phyloP scores from a whole-genome alignment of 352 stramenopile species.

The Globisporangium lucens region DNA sequence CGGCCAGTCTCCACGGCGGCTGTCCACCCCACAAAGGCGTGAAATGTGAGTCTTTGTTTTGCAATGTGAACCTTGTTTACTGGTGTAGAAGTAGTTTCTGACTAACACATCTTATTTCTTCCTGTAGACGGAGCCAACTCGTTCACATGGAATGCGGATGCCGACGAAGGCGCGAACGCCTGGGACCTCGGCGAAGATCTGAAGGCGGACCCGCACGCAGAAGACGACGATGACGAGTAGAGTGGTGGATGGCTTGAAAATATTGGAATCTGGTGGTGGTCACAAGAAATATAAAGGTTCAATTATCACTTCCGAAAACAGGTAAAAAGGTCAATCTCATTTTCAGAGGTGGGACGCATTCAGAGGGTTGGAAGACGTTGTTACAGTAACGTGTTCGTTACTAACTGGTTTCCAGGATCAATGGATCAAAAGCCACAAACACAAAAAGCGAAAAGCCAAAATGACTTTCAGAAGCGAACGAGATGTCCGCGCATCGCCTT shows the following conservation, averaged over 20 bases:
- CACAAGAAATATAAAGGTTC: too few species aligned
- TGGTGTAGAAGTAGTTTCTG: neutral
- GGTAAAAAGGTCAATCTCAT: too few species aligned
- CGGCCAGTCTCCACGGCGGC: constrained; percentile 57
- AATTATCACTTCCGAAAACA: too few species aligned
- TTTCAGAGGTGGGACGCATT: too few species aligned
- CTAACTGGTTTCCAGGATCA: too few species aligned
- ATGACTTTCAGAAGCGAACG: too few species aligned
- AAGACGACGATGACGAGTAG: constrained; percentile 7
- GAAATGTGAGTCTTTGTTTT: constrained; percentile 43
- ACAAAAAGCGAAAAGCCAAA: too few species aligned
- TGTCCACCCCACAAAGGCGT: constrained; percentile 51
- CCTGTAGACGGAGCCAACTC: constrained; percentile 53
- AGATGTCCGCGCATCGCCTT: too few species aligned
- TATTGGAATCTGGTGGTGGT: too few species aligned
- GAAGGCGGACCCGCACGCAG: constrained; percentile 24
- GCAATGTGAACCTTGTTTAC: constrained; percentile 2
- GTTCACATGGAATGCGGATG: constrained; percentile 71
- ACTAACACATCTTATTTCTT: constrained; percentile 12
- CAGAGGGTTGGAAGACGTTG: too few species aligned
- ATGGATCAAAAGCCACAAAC: too few species aligned
- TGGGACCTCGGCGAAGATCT: constrained; percentile 46
- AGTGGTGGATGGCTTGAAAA: neutral
- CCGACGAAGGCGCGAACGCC: constrained; percentile 59
- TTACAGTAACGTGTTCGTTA: too few species aligned